Evolutionary conservation across 495 filamentous ascomycete genomes (phyloP).

Genomic region (Parachaetomium inaequale): DNA sequence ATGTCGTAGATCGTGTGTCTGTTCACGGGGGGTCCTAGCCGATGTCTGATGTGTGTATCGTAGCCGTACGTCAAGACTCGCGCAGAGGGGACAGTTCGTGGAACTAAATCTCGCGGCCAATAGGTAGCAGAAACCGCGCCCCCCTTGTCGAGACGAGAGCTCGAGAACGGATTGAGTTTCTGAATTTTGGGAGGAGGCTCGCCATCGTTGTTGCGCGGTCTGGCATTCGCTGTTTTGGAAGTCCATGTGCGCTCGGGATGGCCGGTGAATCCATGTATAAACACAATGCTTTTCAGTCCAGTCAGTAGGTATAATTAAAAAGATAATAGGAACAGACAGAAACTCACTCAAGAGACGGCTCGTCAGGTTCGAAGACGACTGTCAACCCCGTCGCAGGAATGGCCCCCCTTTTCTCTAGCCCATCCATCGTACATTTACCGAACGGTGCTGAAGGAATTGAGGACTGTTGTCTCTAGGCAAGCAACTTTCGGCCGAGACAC

Average conservation of each 20-base stretch:
- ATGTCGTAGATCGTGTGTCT: conserved; percentile 38
- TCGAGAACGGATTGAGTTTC: conserved; percentile 11
- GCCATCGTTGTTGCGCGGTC: neutral
- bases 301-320: neutral
- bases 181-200: conserved; percentile 18
- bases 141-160: neutral
- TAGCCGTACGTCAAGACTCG: conserved; percentile 53
- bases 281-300: conserved; percentile 25
- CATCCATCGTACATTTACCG: no score
- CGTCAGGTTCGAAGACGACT: conserved; percentile 16
- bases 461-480: no score
- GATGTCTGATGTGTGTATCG: conserved; percentile 39
- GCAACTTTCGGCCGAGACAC: no score
- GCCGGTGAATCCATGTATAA: conserved; percentile 39
- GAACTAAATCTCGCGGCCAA: conserved; percentile 51
- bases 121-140: conserved; percentile 9
- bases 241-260: conserved; percentile 37
- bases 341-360: conserved; percentile 23
- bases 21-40: conserved; percentile 23
- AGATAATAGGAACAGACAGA: neutral
- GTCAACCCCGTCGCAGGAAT: conserved; percentile 14
- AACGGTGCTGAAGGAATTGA: no score
- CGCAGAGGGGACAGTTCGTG: conserved; percentile 40
- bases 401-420: neutral
- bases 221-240: conserved; percentile 14